Conservation (phyloP, 2,329 filamentous ascomycete species). For the Rosellinia necatrix region DNA sequence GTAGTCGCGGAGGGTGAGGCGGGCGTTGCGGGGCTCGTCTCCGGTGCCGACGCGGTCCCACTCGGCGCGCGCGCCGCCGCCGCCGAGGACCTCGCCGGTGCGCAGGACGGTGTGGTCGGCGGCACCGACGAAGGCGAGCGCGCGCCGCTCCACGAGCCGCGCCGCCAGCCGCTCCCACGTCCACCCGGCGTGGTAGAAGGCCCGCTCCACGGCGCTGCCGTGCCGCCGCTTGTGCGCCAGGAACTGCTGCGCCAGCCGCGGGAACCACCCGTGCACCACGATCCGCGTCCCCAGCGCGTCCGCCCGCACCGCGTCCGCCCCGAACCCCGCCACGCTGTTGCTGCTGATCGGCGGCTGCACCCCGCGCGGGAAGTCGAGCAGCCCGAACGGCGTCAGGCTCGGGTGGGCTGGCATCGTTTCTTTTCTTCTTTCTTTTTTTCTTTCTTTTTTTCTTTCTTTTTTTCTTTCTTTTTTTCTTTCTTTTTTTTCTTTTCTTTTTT, state of each 20-base stretch:
- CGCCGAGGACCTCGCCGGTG: constrained; percentile 9
- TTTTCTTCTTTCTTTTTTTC: too few relatives aligned
- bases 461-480: too few relatives aligned
- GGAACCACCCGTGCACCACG: constrained; percentile 35
- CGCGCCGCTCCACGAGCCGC: constrained; percentile 35
- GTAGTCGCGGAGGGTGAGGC: constrained; percentile 33
- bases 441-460: too few relatives aligned
- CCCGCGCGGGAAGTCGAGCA: constrained; percentile 20
- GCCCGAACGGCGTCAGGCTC: constrained; percentile 20
- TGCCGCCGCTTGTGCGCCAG: constrained; percentile 36
- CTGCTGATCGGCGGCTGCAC: constrained; percentile 26
- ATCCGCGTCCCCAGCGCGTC: constrained; percentile 37
- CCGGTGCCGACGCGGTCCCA: constrained; percentile 40
- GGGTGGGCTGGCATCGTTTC: too few relatives aligned
- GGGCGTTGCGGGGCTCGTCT: constrained; percentile 21
- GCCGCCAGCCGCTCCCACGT: constrained; percentile 32
- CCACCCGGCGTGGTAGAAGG: constrained; percentile 31
- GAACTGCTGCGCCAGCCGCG: constrained; percentile 35
- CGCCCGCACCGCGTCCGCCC: constrained; percentile 19
- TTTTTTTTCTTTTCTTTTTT: too few relatives aligned
- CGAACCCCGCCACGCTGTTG: constrained; percentile 36
- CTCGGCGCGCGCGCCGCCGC: constrained; percentile 15
- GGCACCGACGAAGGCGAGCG: constrained; percentile 32
- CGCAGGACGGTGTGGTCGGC: constrained; percentile 35
- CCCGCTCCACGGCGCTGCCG: constrained; percentile 32